Evolutionary conservation across 805 yeast genomes (phyloP), one percentile per base, ranked within the genome.

Genomic region (Sugiyamaella americana): DNA sequence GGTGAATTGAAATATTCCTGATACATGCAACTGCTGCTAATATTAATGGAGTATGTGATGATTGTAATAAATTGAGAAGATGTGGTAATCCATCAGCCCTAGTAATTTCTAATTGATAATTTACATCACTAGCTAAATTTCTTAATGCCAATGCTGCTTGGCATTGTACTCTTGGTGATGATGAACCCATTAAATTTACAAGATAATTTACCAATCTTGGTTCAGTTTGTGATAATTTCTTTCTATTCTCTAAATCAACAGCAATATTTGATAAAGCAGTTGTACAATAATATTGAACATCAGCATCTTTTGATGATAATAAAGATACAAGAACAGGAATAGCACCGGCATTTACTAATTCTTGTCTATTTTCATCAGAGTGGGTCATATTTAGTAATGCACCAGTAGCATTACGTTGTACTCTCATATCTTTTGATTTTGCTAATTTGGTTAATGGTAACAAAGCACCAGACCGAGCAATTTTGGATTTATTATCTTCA

Each of bases 21-120:
- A 93, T 87, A 69, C 99, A 93, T 1, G 99, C 99, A 42, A 93
- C 98, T 5, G 98, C 93, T 4, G 98, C 98, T 47, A 93, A 73
- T 8, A 91, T 87, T 52, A 93, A 74, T 26, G 97, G 96, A 61
- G 87, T 91, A 61, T 89, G 95, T 52, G 83, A 79, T 41, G 95
- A 84, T 59, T 89, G 91, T 58, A 93, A 76, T 47, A 93, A 74
- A 51, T 84, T 84, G n/a, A 88, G 95, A 61, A 93, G 74, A 63
- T 88, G 93, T 38, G 96, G 93, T 59, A 93, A 76, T 0, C 98
- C 99, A 48, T 95, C 96, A 34, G 95, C 89, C 59, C 95, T 77
- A 16, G 91, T 98, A 55, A 91, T 89, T 63, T 91, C 98, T 52
- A 91, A 77, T 69, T 93, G 99, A 68, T 93, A 93, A 54, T 88